A percentile compares a stretch with the other conserved stretches of the same genome.
Conservation (phyloP, 2,329 filamentous ascomycete genomes). For the Claviceps sp. region DNA sequence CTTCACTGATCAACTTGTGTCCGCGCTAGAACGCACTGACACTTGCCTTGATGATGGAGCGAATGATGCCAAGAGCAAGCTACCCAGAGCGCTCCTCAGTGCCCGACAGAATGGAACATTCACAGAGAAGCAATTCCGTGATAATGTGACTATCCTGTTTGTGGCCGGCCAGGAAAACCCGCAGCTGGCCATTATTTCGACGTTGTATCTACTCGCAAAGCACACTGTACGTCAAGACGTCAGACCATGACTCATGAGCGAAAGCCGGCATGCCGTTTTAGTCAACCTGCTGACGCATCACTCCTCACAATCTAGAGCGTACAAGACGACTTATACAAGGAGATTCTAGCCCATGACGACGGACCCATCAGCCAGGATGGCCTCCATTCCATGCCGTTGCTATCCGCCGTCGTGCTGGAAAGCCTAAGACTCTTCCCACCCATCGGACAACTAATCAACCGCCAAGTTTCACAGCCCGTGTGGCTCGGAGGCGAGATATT, state of each 20-base stretch:
- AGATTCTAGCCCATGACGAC: constrained; percentile 13
- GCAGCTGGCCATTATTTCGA: constrained; percentile 22
- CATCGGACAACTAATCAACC: constrained; percentile 34
- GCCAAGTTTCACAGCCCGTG: constrained; percentile 16
- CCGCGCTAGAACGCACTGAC: constrained; percentile 1
- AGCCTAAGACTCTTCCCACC: constrained; percentile 34
- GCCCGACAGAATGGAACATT: constrained; percentile 12
- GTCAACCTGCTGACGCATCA: neutral
- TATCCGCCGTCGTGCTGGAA: constrained; percentile 32
- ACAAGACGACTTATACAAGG: constrained; percentile 18
- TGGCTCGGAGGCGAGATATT: constrained; percentile 16
- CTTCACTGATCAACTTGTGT: constrained; percentile 14
- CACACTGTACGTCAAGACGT: constrained; percentile 11
- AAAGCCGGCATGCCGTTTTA: neutral
- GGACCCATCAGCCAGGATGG: constrained; percentile 7
- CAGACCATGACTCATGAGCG: neutral
- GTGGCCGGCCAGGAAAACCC: constrained; percentile 29
- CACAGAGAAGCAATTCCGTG: constrained; percentile 23
- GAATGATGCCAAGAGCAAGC: neutral
- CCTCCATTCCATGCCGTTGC: constrained; percentile 23
- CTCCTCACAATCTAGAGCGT: constrained; percentile 8
- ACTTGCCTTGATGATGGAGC: constrained; percentile 5
- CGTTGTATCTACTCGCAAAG: constrained; percentile 23
- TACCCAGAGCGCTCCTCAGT: constrained; percentile 12
- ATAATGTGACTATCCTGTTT: constrained; percentile 26